These are phyloP conservation scores for Penicillium polonicum DNA, from an alignment of 2,329 filamentous ascomycete genomes.

Conservation along the genomic window DNA sequence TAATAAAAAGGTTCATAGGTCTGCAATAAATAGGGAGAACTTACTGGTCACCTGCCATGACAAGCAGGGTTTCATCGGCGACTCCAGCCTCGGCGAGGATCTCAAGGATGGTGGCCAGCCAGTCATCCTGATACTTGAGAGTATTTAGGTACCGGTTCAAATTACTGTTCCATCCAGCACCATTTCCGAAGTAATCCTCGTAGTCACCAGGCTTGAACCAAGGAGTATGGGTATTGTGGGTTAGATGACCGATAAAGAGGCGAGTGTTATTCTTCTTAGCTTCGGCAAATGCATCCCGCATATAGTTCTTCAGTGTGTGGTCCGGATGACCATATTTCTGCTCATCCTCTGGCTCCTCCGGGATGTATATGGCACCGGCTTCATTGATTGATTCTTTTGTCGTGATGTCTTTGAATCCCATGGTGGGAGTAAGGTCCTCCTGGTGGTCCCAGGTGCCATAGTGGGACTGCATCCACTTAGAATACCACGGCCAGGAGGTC, in stretches of 20 bases:
- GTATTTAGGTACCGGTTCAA: conserved; percentile 33
- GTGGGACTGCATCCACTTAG: conserved; percentile 32
- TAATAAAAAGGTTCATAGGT: background rate
- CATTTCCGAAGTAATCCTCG: conserved; percentile 19
- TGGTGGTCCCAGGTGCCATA: conserved; percentile 32
- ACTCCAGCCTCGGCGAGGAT: conserved; percentile 29
- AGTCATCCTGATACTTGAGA: conserved; percentile 27
- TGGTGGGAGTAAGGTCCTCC: conserved; percentile 22
- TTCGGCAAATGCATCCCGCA: conserved; percentile 27
- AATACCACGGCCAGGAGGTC: conserved; percentile 29
- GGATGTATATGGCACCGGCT: conserved; percentile 17
- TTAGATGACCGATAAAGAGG: conserved; percentile 32
- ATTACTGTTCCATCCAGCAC: conserved; percentile 16
- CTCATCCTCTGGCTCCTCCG: conserved; percentile 21
- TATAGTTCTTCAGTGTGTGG: conserved; percentile 23
- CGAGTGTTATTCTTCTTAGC: conserved; percentile 28
- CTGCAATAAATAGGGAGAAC: background rate
- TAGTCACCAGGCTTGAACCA: conserved; percentile 27
- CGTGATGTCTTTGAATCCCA: conserved; percentile 26
- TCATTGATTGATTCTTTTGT: conserved; percentile 23
- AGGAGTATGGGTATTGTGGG: conserved; percentile 30
- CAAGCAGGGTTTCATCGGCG: conserved; percentile 31
- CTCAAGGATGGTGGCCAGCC: conserved; percentile 28
- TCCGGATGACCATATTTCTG: conserved; percentile 29
- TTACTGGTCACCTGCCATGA: conserved; percentile 33